Evolutionary conservation across 164 flowering plant genomes (phyloP).

Genomic region (Echeveria elegans): DNA sequence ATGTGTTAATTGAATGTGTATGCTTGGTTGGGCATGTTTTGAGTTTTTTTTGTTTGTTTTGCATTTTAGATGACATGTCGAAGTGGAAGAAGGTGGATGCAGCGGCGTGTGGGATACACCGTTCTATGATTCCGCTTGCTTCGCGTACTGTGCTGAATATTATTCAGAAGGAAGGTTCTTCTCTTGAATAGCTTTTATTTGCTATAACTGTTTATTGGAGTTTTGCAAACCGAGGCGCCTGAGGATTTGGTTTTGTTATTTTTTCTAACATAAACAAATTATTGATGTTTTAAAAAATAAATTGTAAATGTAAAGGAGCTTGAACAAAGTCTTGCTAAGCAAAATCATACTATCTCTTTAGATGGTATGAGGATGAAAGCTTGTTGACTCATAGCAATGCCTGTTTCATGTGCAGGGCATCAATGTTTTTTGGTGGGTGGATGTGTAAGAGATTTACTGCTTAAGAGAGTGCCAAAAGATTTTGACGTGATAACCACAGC

Average conservation of each 20-base stretch:
- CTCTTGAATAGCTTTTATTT: background rate
- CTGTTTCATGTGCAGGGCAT: constrained; percentile 36
- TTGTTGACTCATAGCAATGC: background rate
- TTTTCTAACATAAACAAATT: too few species aligned
- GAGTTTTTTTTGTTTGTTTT: background rate
- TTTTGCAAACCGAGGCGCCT: background rate
- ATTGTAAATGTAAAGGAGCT: too few species aligned
- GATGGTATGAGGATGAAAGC: background rate
- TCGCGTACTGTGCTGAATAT: constrained; percentile 13
- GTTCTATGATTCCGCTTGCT: constrained; percentile 8
- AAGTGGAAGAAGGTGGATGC: constrained; percentile 13
- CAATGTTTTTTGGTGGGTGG: constrained; percentile 91
- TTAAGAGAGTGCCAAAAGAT: constrained; percentile 73
- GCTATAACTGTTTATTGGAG: background rate
- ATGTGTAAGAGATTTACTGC: constrained; percentile 84
- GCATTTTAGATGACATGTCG: constrained; percentile 3
- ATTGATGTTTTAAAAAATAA: too few species aligned
- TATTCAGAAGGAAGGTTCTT: constrained; percentile 9
- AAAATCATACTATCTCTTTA: too few species aligned
- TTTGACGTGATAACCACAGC: constrained; percentile 90
- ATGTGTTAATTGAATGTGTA: background rate
- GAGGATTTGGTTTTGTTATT: background rate
- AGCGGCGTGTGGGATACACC: constrained; percentile 7
- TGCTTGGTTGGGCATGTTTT: background rate
- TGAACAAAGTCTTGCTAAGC: too few species aligned